phyloP scores from a whole-genome alignment of 139 green algal species.

The Chlamydomonas eustigma region DNA sequence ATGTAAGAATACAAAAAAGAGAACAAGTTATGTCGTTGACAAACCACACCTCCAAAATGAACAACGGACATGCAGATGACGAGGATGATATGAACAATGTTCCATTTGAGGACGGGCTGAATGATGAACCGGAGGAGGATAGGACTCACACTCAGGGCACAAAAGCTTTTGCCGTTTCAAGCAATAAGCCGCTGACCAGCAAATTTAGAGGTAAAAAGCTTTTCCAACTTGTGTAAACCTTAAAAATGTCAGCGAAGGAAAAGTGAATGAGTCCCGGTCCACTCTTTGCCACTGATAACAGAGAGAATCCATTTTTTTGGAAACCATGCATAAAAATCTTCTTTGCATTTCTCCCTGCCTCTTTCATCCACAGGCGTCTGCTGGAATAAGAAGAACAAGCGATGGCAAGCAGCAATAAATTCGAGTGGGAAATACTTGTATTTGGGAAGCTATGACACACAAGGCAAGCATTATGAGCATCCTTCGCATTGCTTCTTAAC shows the following conservation, averaged over 20 bases:
- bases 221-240: neutral
- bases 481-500: too few relatives aligned
- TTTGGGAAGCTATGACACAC: slow-evolving; percentile 46
- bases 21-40: too few relatives aligned
- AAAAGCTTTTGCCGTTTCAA: slow-evolving; percentile 9
- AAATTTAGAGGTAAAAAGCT: slow-evolving; percentile 10
- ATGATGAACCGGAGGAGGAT: neutral
- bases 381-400: slow-evolving; percentile 68
- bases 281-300: neutral
- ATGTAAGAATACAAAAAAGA: too few relatives aligned
- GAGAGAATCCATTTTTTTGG: neutral
- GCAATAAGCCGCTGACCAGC: slow-evolving; percentile 6
- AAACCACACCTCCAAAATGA: too few relatives aligned
- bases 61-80: neutral
- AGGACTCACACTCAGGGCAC: neutral
- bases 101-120: neutral
- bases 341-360: neutral
- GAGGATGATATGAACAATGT: neutral
- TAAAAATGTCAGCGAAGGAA: neutral
- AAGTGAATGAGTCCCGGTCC: neutral
- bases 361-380: slow-evolving; percentile 21
- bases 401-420: slow-evolving; percentile 65
- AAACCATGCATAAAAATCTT: neutral
- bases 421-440: slow-evolving; percentile 58
- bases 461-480: too few relatives aligned